Conservation (phyloP, 768 basidiomycete species). For the Rhizopogon salebrosus region DNA sequence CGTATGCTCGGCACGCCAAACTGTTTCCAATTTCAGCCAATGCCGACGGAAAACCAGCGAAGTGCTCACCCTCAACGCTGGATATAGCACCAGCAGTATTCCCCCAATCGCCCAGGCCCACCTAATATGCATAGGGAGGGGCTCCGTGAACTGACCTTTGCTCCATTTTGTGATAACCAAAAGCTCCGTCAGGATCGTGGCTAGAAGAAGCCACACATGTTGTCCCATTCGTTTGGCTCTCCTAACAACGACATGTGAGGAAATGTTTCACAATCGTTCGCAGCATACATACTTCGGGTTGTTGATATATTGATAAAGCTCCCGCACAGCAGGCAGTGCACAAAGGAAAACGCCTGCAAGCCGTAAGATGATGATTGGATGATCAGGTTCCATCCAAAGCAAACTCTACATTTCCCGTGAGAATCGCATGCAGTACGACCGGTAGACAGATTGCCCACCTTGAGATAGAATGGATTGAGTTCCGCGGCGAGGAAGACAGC, state of each 20-base stretch:
- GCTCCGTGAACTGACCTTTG: slow-evolving; percentile 59
- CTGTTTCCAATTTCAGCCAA: slow-evolving; percentile 30
- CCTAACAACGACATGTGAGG: slow-evolving; percentile 32
- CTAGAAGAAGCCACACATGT: slow-evolving; percentile 81
- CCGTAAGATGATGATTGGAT: slow-evolving; percentile 72
- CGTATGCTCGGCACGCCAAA: slow-evolving; percentile 61
- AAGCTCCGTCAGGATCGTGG: slow-evolving; percentile 79
- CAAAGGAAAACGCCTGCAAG: slow-evolving; percentile 79
- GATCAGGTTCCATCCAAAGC: slow-evolving; percentile 89
- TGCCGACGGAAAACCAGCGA: neutral
- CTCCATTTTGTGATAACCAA: slow-evolving; percentile 83
- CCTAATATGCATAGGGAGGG: slow-evolving; percentile 58
- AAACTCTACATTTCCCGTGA: slow-evolving; percentile 37
- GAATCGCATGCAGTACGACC: slow-evolving; percentile 3
- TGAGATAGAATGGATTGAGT: slow-evolving; percentile 84
- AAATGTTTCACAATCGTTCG: neutral
- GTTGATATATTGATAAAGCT: slow-evolving; percentile 80
- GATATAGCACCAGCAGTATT: slow-evolving; percentile 62
- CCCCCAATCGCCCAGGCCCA: slow-evolving; percentile 63
- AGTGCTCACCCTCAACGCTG: slow-evolving; percentile 53
- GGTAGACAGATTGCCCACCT: slow-evolving; percentile 39
- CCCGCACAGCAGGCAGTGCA: slow-evolving; percentile 80
- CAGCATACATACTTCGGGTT: slow-evolving; percentile 59
- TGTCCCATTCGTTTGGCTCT: slow-evolving; percentile 86
- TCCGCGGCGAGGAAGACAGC: slow-evolving; percentile 81